Evolutionary conservation across 306 rosid species (phyloP), one percentile per base, ranked within the genome.

Genomic region (Oxytropis ochrocephala): DNA sequence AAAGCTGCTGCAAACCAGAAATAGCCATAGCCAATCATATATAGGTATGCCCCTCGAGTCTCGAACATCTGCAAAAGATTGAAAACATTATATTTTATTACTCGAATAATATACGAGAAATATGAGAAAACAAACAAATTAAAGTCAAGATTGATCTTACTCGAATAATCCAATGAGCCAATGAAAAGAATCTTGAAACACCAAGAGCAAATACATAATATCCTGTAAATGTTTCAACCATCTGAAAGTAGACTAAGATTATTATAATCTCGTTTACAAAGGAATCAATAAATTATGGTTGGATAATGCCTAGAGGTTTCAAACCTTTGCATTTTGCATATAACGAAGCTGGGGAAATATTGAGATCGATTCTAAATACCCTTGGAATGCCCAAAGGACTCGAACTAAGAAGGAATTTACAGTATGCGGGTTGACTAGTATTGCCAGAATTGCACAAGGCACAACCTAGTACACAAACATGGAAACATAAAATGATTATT

Each of bases 261-360:
- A 47, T 71, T 46, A 66, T 2, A 13, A 39, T 36, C 47, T 38
- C 36, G 7, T 30, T 7, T 24, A 7, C n/a, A 30, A 21, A 19
- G 14, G 3, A 35, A 52, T 6, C 4, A 13, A 35, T 0, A 6
- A n/a, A 3, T 4, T 51, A 29, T 19, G 19, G n/a, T 46, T 24
- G 11, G 72, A 36, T 1, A 29, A 39, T 39, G 3, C 29, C 29
- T 3, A 3, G 7, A 54, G 47, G 7, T 18, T 59, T 41, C 11
- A 5, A 51, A 94, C 98, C 97, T 88, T 87, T 12, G 98, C 89
- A 17, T 90, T 94, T 46, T 85, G 90, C 89, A 94, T 84, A 35
- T 79, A 13, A 36, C 81, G 89, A 78, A 94, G 86, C 62, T 90
- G 98, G 60, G 97, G 98, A 11, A 87, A 76, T 24, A 90, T 83